These are phyloP conservation scores for Croton setiger DNA, from an alignment of 441 rosid species.

Conservation along the genomic window DNA sequence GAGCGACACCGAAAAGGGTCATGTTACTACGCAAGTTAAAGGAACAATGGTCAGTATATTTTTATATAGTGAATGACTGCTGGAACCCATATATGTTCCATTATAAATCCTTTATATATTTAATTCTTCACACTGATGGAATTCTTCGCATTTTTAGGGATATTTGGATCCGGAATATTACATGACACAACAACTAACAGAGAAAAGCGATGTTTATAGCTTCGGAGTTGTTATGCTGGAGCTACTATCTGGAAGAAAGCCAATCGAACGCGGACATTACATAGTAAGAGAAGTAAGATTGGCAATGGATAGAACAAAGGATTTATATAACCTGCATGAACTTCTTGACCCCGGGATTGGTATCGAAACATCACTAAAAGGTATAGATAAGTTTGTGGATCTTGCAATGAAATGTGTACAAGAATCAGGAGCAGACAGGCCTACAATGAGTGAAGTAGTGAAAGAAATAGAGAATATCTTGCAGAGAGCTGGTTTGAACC, in stretches of 20 bases:
- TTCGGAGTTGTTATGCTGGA: slow-evolving; percentile 81
- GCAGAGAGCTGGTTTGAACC: slow-evolving; percentile 60
- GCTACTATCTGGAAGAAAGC: slow-evolving; percentile 53
- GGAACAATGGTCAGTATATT: too few relatives aligned
- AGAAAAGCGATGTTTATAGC: slow-evolving; percentile 91
- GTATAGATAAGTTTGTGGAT: slow-evolving; percentile 58
- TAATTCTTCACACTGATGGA: too few relatives aligned
- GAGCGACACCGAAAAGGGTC: too few relatives aligned
- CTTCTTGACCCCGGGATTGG: slow-evolving; percentile 51
- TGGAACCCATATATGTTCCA: too few relatives aligned
- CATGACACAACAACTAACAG: slow-evolving; percentile 82
- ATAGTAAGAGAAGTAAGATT: slow-evolving; percentile 63
- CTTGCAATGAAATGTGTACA: slow-evolving; percentile 65
- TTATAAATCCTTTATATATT: too few relatives aligned
- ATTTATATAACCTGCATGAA: slow-evolving; percentile 54
- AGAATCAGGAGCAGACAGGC: slow-evolving; percentile 58
- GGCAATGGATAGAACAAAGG: slow-evolving; percentile 52
- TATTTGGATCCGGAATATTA: slow-evolving; percentile 88
- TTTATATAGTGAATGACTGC: too few relatives aligned
- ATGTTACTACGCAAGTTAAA: too few relatives aligned
- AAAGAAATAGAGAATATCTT: slow-evolving; percentile 73
- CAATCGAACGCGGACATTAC: slow-evolving; percentile 64
- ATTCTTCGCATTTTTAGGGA: slow-evolving; percentile 49
- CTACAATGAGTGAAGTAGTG: slow-evolving; percentile 69
- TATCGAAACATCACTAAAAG: slow-evolving; percentile 41